phyloP scores from a whole-genome alignment of 2,329 filamentous ascomycete genomes.

The Aciculosporium take region DNA sequence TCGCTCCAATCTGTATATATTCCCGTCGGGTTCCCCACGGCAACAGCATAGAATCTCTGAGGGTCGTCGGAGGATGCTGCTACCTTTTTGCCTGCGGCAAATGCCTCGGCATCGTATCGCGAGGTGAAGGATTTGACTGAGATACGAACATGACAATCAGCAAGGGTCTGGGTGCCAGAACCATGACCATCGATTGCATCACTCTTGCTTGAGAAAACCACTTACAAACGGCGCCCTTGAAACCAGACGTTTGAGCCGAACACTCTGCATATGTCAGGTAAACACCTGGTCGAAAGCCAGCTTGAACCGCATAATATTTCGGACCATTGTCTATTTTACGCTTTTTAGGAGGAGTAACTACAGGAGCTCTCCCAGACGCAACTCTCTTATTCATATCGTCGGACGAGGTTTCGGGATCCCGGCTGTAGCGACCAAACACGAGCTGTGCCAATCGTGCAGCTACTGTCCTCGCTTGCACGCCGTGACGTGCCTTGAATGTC shows the following conservation, averaged over 20 bases:
- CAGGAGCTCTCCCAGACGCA: constrained; percentile 10
- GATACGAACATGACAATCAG: background rate
- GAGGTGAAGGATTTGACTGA: constrained; percentile 68
- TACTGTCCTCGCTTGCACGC: background rate
- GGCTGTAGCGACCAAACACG: constrained; percentile 12
- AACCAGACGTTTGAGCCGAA: constrained; percentile 44
- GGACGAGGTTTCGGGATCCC: background rate
- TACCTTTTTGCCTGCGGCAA: constrained; percentile 45
- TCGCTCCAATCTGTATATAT: constrained; percentile 53
- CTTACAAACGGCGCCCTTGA: constrained; percentile 54
- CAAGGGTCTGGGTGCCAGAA: background rate
- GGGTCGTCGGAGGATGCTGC: constrained; percentile 26
- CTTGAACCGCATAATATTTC: constrained; percentile 51
- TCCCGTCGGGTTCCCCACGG: constrained; percentile 41
- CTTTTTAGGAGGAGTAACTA: constrained; percentile 24
- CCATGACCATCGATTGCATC: background rate
- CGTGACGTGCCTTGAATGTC: background rate
- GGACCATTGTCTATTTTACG: constrained; percentile 31
- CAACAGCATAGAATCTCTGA: constrained; percentile 45
- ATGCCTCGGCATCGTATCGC: constrained; percentile 63
- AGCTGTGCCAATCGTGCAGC: background rate
- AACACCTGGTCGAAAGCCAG: constrained; percentile 43
- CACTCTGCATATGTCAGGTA: constrained; percentile 49
- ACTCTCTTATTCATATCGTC: constrained; percentile 19
- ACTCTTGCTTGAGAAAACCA: constrained; percentile 11